Base-by-base conservation (phyloP, 192 early-diverging fungal species). In the Linnemannia hyalina region DNA sequence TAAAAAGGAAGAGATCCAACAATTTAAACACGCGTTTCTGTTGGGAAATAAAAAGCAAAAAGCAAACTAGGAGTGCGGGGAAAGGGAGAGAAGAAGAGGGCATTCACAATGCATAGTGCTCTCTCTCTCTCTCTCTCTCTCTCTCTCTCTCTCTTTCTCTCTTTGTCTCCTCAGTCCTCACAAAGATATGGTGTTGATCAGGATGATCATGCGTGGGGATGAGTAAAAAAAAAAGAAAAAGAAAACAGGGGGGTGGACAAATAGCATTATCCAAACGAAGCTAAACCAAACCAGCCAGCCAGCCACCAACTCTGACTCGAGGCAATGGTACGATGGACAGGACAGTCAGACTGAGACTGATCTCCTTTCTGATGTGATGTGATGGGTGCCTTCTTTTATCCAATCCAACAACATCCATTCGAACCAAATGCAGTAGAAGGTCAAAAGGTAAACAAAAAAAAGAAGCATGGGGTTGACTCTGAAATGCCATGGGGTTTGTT, bases 1-100 rank as follows among this genome's bases (percentile, higher is more conserved):
- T 65, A 65, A 65, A 65, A 32, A 35, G 23, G 23, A 35, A 10
- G 60, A 65, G 60, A 65, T 65, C 29, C 26, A 15, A 11, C 29
- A 32, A 18, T 52, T 52, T 52, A 52, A 65, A 65, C 60, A 65
- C 60, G 60, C 60, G 60, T 65, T 65, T 65, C 60, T 65, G 60
- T 35, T 65, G 60, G 60, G 29, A 65, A 65, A 29, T 32, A 29
- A 23, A 52, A 32, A 32, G 15, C 32, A 32, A 65, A 32, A 65
- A 11, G 13, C 10, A 52, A 4, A 15, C 60, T 32, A 65, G 60
- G 60, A 65, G 60, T 65, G 60, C 60, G 60, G 29, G 60, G 60
- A 65, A 52, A 52, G 1, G 20, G 49, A 52, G 49, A 52, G 49
- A 3, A 52, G 16, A 9, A 10, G n/a, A 26, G 57, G 29, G 26